Evolutionary conservation across 495 filamentous ascomycete species (phyloP).

Genomic region (Aspergillus nanangensis): DNA sequence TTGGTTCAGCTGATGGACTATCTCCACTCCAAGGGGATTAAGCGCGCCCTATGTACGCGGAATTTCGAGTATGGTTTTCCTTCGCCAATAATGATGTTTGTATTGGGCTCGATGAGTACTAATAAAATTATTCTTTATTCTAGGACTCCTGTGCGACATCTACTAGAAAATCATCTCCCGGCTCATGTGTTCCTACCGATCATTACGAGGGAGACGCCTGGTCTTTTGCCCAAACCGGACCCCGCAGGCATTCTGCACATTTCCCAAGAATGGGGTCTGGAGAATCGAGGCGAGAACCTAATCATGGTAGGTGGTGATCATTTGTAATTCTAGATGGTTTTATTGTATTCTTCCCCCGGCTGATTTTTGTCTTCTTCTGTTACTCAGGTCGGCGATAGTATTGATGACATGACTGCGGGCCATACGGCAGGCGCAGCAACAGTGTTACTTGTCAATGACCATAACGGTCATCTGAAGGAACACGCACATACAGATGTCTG

Average conservation of each 20-base stretch:
- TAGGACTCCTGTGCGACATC: slow-evolving; percentile 60
- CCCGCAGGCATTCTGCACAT: slow-evolving; percentile 87
- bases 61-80: slow-evolving; percentile 83
- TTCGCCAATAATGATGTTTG: too few species aligned
- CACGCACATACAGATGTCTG: slow-evolving; percentile 77
- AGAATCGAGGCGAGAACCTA: slow-evolving; percentile 43
- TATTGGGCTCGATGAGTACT: too few species aligned
- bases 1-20: slow-evolving; percentile 72
- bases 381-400: slow-evolving; percentile 74
- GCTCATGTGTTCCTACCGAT: slow-evolving; percentile 70
- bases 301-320: slow-evolving; percentile 42
- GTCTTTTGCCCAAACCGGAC: slow-evolving; percentile 72
- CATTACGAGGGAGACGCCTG: slow-evolving; percentile 75
- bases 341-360: too few species aligned
- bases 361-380: neutral
- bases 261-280: slow-evolving; percentile 65
- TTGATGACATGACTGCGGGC: slow-evolving; percentile 93
- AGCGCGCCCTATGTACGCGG: slow-evolving; percentile 84
- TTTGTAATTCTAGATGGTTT: neutral
- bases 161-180: slow-evolving; percentile 69
- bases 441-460: slow-evolving; percentile 78
- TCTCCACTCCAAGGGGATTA: slow-evolving; percentile 59
- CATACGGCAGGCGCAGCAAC: slow-evolving; percentile 82
- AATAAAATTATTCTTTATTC: too few species aligned
- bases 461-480: slow-evolving; percentile 64